These are phyloP conservation scores for Sarocladiaceae sp. DNA, from an alignment of 2,329 filamentous ascomycete species.

Conservation along the genomic window DNA sequence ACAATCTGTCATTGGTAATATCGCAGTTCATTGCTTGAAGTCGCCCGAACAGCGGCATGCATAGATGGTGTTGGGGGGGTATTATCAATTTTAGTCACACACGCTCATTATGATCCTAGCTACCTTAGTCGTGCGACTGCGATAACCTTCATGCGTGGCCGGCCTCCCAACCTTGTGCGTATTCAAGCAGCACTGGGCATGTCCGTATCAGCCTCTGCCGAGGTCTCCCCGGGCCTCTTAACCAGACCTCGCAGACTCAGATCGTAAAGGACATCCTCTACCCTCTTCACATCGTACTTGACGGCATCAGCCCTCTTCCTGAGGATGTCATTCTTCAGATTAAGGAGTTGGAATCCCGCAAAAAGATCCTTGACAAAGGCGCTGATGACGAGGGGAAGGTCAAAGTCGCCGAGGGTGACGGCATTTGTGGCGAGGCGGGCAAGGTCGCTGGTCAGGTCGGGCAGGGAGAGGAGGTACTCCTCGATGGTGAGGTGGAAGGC, in stretches of 20 bases:
- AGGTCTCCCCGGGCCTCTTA: conserved; percentile 37
- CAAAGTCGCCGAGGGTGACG: conserved; percentile 84
- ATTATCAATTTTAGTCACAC: too few relatives aligned
- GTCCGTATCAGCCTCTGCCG: conserved; percentile 23
- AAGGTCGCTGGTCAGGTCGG: conserved; percentile 83
- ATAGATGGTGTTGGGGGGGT: too few relatives aligned
- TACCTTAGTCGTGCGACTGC: too few relatives aligned
- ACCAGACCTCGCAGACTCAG: conserved; percentile 79
- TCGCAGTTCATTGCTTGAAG: too few relatives aligned
- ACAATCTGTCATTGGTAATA: too few relatives aligned
- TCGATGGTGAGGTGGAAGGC: conserved; percentile 94
- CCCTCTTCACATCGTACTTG: conserved; percentile 97
- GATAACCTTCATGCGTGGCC: too few relatives aligned
- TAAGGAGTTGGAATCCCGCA: conserved; percentile 92
- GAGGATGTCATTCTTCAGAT: conserved; percentile 91
- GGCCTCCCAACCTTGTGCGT: too few relatives aligned
- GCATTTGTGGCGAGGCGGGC: conserved; percentile 87
- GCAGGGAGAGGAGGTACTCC: conserved; percentile 88
- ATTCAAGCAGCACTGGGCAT: conserved; percentile 18
- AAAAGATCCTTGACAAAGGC: conserved; percentile 93
- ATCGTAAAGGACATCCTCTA: conserved; percentile 97
- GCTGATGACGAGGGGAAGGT: conserved; percentile 79
- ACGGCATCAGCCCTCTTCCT: conserved; percentile 84
- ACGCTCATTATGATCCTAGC: too few relatives aligned
- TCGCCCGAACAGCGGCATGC: too few relatives aligned